Evolutionary conservation across 345 rosid species (phyloP).

Genomic region (Odontarrhena argentea): DNA sequence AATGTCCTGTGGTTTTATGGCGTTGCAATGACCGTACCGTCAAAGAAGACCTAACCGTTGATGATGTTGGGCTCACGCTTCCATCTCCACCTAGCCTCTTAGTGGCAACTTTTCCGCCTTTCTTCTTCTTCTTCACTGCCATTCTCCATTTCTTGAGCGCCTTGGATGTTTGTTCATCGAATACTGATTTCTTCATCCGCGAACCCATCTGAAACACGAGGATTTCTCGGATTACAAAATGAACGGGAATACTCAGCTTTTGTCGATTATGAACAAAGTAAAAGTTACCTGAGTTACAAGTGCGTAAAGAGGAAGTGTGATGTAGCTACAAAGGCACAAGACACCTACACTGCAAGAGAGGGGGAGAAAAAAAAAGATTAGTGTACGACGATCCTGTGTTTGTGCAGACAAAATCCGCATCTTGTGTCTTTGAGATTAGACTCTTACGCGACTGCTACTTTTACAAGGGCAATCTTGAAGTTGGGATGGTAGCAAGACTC

Average conservation of each 20-base stretch:
- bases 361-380: background rate
- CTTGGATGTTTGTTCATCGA: conserved; percentile 89
- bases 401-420: background rate
- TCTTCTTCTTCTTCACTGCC: conserved; percentile 70
- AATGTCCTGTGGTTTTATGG: conserved; percentile 80
- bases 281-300: conserved; percentile 86
- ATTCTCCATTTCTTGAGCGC: conserved; percentile 92
- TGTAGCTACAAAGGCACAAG: conserved; percentile 79
- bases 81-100: conserved; percentile 53
- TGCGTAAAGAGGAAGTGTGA: conserved; percentile 87
- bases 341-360: conserved; percentile 59
- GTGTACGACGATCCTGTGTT: background rate
- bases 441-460: conserved; percentile 73
- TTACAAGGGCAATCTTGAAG: conserved; percentile 54
- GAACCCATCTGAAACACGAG: conserved; percentile 74
- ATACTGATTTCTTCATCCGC: conserved; percentile 79
- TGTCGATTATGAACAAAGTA: background rate
- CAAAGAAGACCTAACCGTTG: conserved; percentile 43
- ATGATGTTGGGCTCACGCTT: conserved; percentile 42
- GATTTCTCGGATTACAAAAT: background rate
- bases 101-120: conserved; percentile 44
- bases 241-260: background rate
- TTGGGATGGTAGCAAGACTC: conserved; percentile 75
- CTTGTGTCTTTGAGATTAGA: conserved; percentile 8
- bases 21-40: conserved; percentile 57